Evolutionary conservation across 257 asterid species (phyloP), one percentile per base, ranked within the genome.

Genomic region (Nicotiana otophora): DNA sequence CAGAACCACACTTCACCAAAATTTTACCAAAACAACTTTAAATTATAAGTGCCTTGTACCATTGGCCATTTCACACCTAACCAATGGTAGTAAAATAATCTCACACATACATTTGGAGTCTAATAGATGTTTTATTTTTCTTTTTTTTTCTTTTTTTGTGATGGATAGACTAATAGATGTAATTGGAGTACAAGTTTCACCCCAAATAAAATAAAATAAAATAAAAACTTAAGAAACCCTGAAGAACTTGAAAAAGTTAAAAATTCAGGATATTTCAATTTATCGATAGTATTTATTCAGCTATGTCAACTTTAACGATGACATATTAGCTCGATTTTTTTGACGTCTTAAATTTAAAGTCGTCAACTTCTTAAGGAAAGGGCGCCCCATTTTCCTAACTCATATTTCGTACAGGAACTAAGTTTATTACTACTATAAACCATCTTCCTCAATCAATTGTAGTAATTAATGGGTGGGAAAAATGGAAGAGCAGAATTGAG

Each of bases 401-500:
- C 36, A 19, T 12, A 2, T 20, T 5, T 34, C 20, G 58, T 19
- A 3, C 1, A 10, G 1, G 19, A 58, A 7, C 33, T 42, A 31
- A 12, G 53, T 42, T 31, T 31, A 15, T 2, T 28, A 65, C 1
- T 65, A 31, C 48, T 28, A 67, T n/a, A 5, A 67, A 31, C 15
- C 3, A 1, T 54, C n/a, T 16, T 14, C 61, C 20, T 54, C 61
- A 54, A 16, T 26, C 33, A 70, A n/a, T 36, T 5, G 12, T 20
- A 65, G 72, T 51, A 31, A 76, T 34, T 64, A 58, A 46, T 79
- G 70, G 15, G 26, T 61, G 39, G 69, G 23, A n/a, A 34, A 79
- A 60, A 61, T 39, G 82, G 68, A 61, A 14, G 82, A 79, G 26
- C 75, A 79, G 48, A 60, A 61, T 79, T 64, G 82, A 20, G 82